A percentile compares a stretch with the other conserved stretches of the same genome.
Evolutionary conservation across 345 rosid genomes (phyloP).

Genomic region (Syzygium grande): DNA sequence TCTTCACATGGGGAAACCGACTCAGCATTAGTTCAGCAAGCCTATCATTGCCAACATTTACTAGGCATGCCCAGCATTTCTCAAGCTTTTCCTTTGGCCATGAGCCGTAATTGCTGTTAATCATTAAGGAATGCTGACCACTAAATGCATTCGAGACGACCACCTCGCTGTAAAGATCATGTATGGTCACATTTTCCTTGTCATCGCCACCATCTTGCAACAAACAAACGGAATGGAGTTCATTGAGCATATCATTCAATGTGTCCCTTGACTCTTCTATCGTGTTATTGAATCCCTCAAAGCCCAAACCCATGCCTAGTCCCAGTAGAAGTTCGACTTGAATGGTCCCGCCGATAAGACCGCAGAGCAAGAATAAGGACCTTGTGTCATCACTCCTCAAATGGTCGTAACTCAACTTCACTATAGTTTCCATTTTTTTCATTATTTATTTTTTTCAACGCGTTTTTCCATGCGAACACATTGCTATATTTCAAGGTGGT

Average conservation of each 20-base stretch:
- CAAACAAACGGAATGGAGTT: neutral
- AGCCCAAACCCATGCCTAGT: neutral
- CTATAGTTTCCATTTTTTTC: too few relatives aligned
- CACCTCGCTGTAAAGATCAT: neutral
- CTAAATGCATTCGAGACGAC: neutral
- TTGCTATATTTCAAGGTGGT: too few relatives aligned
- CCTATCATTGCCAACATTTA: rapidly evolving
- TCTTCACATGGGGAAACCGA: rapidly evolving
- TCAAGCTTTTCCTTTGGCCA: neutral
- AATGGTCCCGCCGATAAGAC: neutral
- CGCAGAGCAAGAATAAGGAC: too few relatives aligned
- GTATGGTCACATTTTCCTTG: neutral
- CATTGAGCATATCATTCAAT: neutral
- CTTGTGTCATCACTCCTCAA: too few relatives aligned
- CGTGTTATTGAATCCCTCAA: neutral
- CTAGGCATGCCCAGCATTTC: neutral
- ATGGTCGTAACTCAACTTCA: too few relatives aligned
- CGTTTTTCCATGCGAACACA: too few relatives aligned
- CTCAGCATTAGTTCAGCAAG: rapidly evolving
- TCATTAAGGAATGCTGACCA: rapidly evolving
- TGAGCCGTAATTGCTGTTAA: neutral
- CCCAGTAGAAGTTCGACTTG: neutral
- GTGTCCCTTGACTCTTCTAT: rapidly evolving
- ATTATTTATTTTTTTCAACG: too few relatives aligned
- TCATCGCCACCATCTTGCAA: neutral